Percentiles rank a stretch among this genome's conserved stretches.
These are phyloP conservation scores for Plasmodium gonderi DNA, from an alignment of 169 alveolate genomes.

Conservation along the genomic window DNA sequence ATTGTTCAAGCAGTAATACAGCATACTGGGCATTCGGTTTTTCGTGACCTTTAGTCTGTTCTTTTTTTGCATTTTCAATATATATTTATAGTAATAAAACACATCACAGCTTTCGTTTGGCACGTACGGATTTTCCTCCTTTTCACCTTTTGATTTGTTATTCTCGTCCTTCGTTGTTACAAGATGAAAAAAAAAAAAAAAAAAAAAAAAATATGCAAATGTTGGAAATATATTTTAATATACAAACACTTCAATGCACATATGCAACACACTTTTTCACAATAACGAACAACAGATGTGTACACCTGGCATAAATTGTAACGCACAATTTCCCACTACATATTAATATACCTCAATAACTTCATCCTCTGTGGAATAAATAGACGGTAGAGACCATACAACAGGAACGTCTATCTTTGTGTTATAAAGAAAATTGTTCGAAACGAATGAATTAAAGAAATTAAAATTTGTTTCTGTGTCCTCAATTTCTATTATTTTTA, in stretches of 20 bases:
- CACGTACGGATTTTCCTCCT: constrained; percentile 28
- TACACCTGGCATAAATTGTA: too few relatives aligned
- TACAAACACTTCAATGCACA: background rate
- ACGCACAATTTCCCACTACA: too few relatives aligned
- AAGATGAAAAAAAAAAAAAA: background rate
- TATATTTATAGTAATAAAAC: constrained; percentile 54
- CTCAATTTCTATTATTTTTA: constrained; percentile 57
- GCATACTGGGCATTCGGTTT: constrained; percentile 69
- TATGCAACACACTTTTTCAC: background rate
- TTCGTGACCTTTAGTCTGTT: constrained; percentile 67
- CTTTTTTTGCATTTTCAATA: constrained; percentile 29
- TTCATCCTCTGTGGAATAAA: constrained; percentile 41
- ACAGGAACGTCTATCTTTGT: constrained; percentile 36
- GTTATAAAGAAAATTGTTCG: constrained; percentile 53
- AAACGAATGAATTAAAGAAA: constrained; percentile 39
- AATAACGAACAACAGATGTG: background rate
- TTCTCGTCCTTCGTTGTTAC: constrained; percentile 31
- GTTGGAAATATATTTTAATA: background rate
- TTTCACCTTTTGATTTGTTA: constrained; percentile 9
- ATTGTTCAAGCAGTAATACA: constrained; percentile 68
- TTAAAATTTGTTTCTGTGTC: constrained; percentile 64
- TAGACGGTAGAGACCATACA: constrained; percentile 48
- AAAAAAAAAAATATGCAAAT: background rate
- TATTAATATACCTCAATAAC: constrained; percentile 46
- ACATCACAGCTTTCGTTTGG: constrained; percentile 73